These are phyloP conservation scores for Coemansia sp. DNA, from an alignment of 192 early-diverging fungal genomes.

Conservation along the genomic window DNA sequence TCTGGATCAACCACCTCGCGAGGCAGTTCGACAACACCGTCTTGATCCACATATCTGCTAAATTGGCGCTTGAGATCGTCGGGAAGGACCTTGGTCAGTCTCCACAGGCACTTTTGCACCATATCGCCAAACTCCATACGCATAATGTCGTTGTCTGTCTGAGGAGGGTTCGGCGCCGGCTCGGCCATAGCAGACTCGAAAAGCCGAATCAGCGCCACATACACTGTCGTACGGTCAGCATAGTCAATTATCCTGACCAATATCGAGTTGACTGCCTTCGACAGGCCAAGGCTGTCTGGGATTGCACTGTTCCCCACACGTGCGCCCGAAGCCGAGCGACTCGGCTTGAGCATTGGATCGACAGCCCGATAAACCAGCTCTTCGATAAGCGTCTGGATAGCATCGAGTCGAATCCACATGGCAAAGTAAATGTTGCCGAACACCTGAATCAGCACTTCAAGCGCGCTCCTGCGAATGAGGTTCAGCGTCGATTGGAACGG, in stretches of 20 bases:
- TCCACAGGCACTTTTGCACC: constrained; percentile 97
- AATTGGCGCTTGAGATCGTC: constrained; percentile 63
- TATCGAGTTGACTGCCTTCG: constrained; percentile 78
- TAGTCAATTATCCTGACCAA: constrained; percentile 92
- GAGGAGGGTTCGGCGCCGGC: constrained; percentile 57
- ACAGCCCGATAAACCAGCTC: constrained; percentile 79
- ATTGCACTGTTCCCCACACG: neutral
- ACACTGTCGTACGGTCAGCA: constrained; percentile 75
- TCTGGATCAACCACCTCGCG: neutral
- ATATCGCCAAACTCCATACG: constrained; percentile 78
- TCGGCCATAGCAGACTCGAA: constrained; percentile 60
- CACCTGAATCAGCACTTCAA: constrained; percentile 65
- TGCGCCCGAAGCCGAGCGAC: constrained; percentile 3
- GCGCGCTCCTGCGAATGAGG: constrained; percentile 70
- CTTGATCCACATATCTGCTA: constrained; percentile 59
- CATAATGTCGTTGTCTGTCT: constrained; percentile 52
- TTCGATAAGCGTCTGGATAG: constrained; percentile 68
- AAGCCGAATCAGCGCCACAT: constrained; percentile 72
- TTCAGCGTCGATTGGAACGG: constrained; percentile 40
- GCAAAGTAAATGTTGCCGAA: constrained; percentile 75
- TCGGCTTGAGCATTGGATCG: constrained; percentile 71
- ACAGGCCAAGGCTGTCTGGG: constrained; percentile 43
- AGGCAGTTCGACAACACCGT: neutral
- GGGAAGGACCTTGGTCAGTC: constrained; percentile 83
- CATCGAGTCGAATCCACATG: constrained; percentile 58